phyloP scores from a whole-genome alignment of 306 rosid species.

The Astragalus membranaceus region DNA sequence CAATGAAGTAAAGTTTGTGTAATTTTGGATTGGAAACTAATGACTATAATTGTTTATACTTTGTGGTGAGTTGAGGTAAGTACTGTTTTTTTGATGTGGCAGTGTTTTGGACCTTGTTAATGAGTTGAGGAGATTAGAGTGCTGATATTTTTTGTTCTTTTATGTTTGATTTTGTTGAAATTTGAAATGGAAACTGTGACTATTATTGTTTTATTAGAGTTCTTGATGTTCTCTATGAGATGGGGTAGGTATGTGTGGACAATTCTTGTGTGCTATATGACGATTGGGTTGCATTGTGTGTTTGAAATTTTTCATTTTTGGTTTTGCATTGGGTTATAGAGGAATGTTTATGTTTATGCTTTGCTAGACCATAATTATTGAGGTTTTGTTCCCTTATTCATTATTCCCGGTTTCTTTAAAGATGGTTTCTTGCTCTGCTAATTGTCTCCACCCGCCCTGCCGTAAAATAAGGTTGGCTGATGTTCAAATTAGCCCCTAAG shows the following conservation, averaged over 20 bases:
- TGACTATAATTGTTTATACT: not conserved
- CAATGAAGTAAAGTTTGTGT: not conserved
- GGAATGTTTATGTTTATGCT: not conserved
- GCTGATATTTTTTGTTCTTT: not conserved
- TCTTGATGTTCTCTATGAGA: not conserved
- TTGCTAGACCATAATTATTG: no score
- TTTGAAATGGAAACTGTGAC: not conserved
- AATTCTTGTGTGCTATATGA: not conserved
- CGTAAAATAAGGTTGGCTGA: no score
- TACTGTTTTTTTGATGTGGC: not conserved
- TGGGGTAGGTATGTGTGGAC: not conserved
- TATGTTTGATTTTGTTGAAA: not conserved
- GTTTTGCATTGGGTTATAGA: not conserved
- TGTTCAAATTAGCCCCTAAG: not conserved
- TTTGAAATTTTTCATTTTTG: not conserved
- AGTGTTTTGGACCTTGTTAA: not conserved
- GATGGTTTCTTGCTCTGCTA: not conserved
- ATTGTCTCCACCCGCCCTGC: no score
- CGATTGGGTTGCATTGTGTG: not conserved
- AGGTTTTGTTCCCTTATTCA: not conserved
- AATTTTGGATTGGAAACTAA: not conserved
- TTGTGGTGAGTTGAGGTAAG: not conserved
- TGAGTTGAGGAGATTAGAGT: not conserved
- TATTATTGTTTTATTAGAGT: not conserved
- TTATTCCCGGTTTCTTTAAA: not conserved